These are phyloP conservation scores for Tillandsia fasciculata DNA, from an alignment of 176 grass and related monocot species.

Conservation along the genomic window DNA sequence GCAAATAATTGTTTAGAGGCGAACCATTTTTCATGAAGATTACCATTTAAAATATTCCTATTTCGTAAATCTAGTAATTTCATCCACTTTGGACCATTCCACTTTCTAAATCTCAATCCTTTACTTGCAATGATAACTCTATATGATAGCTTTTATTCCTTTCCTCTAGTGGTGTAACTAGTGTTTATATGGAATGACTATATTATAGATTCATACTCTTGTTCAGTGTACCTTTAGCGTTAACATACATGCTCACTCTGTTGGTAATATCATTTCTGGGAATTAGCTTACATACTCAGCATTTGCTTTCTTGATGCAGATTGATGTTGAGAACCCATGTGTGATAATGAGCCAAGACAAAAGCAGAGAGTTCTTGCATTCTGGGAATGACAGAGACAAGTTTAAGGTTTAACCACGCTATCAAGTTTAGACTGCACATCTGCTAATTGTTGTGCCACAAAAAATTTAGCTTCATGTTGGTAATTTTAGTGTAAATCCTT, in stretches of 20 bases:
- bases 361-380: constrained; percentile 96
- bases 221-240: neutral
- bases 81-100: too few species aligned
- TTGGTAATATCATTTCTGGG: neutral
- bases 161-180: neutral
- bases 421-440: constrained; percentile 5
- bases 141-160: too few species aligned
- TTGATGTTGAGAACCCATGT: constrained; percentile 98
- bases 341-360: constrained; percentile 98
- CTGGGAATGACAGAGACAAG: constrained; percentile 81
- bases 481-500: neutral
- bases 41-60: too few species aligned
- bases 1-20: too few species aligned
- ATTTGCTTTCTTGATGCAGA: constrained; percentile 41
- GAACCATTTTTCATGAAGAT: too few species aligned
- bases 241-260: neutral
- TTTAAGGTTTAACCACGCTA: constrained; percentile 62
- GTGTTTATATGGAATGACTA: neutral
- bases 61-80: too few species aligned
- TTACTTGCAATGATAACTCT: too few species aligned
- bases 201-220: neutral
- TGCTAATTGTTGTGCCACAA: constrained; percentile 2
- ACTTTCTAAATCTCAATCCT: too few species aligned
- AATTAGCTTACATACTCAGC: neutral
- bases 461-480: constrained; percentile 7